A percentile compares a stretch with the other conserved stretches of the same genome.
phyloP scores from a whole-genome alignment of 257 asterid species.

The Lycium barbarum region DNA sequence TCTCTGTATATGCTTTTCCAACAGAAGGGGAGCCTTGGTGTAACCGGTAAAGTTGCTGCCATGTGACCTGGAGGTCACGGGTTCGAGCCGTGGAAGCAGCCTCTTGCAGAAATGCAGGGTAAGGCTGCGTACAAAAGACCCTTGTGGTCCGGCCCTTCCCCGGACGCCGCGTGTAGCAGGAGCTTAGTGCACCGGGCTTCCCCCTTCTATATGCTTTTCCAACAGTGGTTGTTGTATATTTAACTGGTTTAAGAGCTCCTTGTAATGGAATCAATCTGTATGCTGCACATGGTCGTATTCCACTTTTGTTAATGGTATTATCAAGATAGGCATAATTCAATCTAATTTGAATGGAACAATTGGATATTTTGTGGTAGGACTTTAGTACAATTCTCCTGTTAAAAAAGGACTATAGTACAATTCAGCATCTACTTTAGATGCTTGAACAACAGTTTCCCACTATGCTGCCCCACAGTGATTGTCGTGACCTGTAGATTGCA shows the following conservation, averaged over 20 bases:
- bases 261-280: background rate
- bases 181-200: no score
- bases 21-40: background rate
- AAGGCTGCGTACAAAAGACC: no score
- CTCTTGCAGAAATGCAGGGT: no score
- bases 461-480: background rate
- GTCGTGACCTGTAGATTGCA: background rate
- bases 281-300: background rate
- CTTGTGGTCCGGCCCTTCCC: no score
- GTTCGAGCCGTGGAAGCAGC: no score
- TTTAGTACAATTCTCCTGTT: background rate
- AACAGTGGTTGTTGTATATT: background rate
- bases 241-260: background rate
- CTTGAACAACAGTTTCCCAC: background rate
- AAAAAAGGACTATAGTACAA: background rate
- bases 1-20: conserved; percentile 12
- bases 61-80: no score
- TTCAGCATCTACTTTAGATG: background rate
- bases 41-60: no score
- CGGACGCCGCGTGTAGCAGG: no score
- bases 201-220: background rate
- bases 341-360: background rate
- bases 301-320: background rate
- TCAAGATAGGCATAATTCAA: background rate
- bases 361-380: background rate